Evolutionary conservation across 2,329 filamentous ascomycete species (phyloP).

Genomic region (Cercospora canescens): DNA sequence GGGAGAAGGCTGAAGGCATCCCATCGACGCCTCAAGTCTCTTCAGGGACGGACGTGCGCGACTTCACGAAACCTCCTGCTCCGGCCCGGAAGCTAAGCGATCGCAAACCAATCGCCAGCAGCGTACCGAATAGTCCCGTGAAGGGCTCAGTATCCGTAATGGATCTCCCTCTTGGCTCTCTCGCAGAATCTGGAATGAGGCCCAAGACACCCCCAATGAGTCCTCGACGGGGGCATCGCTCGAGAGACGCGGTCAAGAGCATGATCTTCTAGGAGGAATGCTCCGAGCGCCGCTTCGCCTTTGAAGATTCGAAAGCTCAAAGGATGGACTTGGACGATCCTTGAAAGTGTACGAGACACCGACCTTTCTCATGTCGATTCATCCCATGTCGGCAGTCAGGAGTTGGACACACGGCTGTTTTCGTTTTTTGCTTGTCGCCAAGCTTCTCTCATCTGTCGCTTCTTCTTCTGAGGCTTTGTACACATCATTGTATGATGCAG

Average conservation of each 20-base stretch:
- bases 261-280: conserved; percentile 38
- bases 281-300: conserved; percentile 2
- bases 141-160: conserved; percentile 22
- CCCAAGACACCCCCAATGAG: conserved; percentile 37
- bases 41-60: conserved; percentile 21
- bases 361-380: conserved; percentile 7
- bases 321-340: conserved; percentile 6
- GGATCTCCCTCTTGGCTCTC: conserved; percentile 16
- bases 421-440: conserved; percentile 8
- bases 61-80: conserved; percentile 32
- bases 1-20: conserved; percentile 35
- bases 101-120: conserved; percentile 27
- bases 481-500: conserved; percentile 12
- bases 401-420: conserved; percentile 5
- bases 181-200: conserved; percentile 18
- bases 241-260: conserved; percentile 39
- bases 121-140: conserved; percentile 30
- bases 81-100: conserved; percentile 22
- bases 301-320: conserved; percentile 1
- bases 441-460: conserved; percentile 17
- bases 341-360: conserved; percentile 9
- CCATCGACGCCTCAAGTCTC: conserved; percentile 3
- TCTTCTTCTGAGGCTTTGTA: conserved; percentile 2
- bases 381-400: neutral
- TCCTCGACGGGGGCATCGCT: conserved; percentile 31